A percentile compares a stretch with the other conserved stretches of the same genome.
Evolutionary conservation across 2,329 filamentous ascomycete genomes (phyloP).

Genomic region (Botrytis cinerea): DNA sequence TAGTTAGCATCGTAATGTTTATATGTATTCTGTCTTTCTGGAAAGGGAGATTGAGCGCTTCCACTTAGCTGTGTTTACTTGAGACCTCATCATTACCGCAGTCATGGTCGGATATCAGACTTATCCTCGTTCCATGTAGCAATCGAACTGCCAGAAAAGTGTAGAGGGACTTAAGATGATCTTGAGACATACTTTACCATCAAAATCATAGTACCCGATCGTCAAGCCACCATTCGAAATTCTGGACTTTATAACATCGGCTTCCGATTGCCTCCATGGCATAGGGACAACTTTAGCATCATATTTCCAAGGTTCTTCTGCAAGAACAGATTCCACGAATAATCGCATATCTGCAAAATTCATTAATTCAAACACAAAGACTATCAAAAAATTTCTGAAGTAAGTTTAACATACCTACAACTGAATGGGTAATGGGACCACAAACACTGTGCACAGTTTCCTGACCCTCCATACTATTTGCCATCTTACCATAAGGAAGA

Average conservation of each 20-base stretch:
- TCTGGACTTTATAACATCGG: conserved; percentile 41
- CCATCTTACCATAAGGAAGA: conserved; percentile 40
- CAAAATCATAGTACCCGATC: conserved; percentile 43
- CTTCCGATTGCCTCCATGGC: conserved; percentile 42
- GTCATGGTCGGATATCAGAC: conserved; percentile 44
- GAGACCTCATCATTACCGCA: conserved; percentile 29
- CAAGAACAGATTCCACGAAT: conserved; percentile 43
- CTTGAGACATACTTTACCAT: conserved; percentile 39
- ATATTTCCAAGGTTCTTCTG: conserved; percentile 42
- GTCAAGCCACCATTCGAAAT: conserved; percentile 43
- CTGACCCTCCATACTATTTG: conserved; percentile 47
- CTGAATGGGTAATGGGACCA: conserved; percentile 40
- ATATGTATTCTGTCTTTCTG: not conserved
- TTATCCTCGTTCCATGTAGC: not conserved
- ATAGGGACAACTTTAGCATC: conserved; percentile 48
- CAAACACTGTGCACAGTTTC: conserved; percentile 43
- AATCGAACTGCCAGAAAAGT: not conserved
- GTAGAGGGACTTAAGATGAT: not conserved
- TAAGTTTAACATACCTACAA: conserved; percentile 44
- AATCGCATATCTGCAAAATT: conserved; percentile 40
- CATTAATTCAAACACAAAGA: conserved; percentile 35
- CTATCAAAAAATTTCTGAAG: conserved; percentile 26
- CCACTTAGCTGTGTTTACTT: not conserved
- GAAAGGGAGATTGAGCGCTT: too few species aligned
- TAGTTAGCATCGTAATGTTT: not conserved